These are phyloP conservation scores for Biscutella laevigata DNA, from an alignment of 441 rosid genomes.

Conservation along the genomic window DNA sequence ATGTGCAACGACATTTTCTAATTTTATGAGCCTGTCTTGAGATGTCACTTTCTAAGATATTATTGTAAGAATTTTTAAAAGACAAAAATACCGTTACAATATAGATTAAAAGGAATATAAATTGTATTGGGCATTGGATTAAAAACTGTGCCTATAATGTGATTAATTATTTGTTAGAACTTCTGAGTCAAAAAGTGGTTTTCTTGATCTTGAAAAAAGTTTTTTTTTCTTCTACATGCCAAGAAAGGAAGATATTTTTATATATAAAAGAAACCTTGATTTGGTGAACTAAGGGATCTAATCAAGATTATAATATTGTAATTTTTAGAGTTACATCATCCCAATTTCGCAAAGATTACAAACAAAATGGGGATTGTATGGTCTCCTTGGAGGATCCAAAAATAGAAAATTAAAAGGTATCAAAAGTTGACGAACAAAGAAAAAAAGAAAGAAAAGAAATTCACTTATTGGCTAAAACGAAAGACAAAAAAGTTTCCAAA, in stretches of 20 bases:
- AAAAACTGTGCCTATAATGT: slow-evolving; percentile 8
- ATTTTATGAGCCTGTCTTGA: slow-evolving; percentile 16
- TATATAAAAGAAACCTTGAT: slow-evolving; percentile 4
- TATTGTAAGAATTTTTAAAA: neutral
- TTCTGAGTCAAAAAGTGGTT: slow-evolving; percentile 12
- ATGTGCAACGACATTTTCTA: slow-evolving; percentile 18
- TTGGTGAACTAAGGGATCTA: neutral
- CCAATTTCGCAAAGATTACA: slow-evolving; percentile 14
- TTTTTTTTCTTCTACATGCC: slow-evolving; percentile 37
- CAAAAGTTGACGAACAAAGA: slow-evolving; percentile 21
- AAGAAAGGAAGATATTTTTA: slow-evolving; percentile 51
- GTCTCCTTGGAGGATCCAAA: slow-evolving; percentile 29
- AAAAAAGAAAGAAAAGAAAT: slow-evolving; percentile 9
- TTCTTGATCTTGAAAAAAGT: neutral
- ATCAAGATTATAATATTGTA: slow-evolving; percentile 1
- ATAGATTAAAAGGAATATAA: neutral
- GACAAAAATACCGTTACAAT: neutral
- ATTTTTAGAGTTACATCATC: slow-evolving; percentile 1
- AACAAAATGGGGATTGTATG: slow-evolving; percentile 10
- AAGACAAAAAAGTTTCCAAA: slow-evolving; percentile 27
- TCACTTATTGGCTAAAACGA: slow-evolving; percentile 17
- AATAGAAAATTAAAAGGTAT: slow-evolving; percentile 38
- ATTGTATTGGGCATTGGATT: slow-evolving; percentile 5
- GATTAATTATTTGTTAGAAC: slow-evolving; percentile 11
- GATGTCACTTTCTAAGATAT: slow-evolving; percentile 19